These are phyloP conservation scores for Infundibulicybe gibba DNA, from an alignment of 768 basidiomycete species.

Conservation along the genomic window DNA sequence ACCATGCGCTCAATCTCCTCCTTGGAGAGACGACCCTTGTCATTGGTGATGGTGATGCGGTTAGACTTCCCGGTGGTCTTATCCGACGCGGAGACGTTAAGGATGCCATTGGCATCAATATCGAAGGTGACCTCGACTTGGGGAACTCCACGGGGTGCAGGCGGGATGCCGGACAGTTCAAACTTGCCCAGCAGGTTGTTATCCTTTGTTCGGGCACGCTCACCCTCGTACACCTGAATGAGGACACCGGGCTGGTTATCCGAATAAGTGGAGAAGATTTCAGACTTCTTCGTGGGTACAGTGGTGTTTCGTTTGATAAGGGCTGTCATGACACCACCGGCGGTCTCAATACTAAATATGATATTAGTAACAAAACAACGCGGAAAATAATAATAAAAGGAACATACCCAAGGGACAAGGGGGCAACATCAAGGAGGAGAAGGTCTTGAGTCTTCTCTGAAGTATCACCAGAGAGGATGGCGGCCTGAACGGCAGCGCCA, in stretches of 20 bases:
- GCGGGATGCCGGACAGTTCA: conserved; percentile 94
- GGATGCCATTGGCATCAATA: conserved; percentile 94
- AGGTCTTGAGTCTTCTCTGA: conserved; percentile 98
- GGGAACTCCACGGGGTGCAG: conserved; percentile 96
- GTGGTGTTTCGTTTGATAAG: conserved; percentile 99
- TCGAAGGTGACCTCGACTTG: conserved; percentile 98
- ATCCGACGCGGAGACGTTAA: conserved; percentile 93
- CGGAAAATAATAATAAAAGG: conserved; percentile 23
- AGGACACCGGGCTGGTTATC: conserved; percentile 99
- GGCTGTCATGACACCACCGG: conserved; percentile 98
- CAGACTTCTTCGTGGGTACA: conserved; percentile 97
- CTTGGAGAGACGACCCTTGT: conserved; percentile 95
- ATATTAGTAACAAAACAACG: conserved; percentile 22
- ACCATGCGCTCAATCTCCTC: conserved; percentile 99
- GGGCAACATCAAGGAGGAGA: conserved; percentile 91
- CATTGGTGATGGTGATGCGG: conserved; percentile 92
- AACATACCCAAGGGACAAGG: conserved; percentile 63
- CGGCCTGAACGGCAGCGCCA: conserved; percentile 98
- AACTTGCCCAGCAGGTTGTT: conserved; percentile 99
- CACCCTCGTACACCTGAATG: conserved; percentile 98
- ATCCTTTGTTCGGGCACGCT: conserved; percentile 97
- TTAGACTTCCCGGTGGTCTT: conserved; percentile 97
- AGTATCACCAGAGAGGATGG: conserved; percentile 95
- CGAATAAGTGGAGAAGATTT: conserved; percentile 97
- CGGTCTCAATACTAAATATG: conserved; percentile 83